Conservation (phyloP, 2,329 filamentous ascomycete genomes). For the Pezicula carpinea region DNA sequence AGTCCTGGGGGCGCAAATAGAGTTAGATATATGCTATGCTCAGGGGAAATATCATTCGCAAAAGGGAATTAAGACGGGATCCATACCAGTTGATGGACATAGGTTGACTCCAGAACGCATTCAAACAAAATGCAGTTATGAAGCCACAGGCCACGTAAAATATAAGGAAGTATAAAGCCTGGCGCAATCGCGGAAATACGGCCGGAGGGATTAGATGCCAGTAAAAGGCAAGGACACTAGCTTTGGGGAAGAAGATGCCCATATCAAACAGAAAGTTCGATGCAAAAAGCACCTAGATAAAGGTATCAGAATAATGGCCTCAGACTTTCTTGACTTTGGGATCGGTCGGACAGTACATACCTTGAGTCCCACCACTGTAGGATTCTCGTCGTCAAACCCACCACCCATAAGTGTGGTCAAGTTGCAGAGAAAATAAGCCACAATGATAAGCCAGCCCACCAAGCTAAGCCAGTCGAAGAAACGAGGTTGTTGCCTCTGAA, state of each 20-base stretch:
- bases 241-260: constrained; percentile 1
- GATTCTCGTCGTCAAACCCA: background rate
- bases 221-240: background rate
- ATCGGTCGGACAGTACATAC: background rate
- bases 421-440: background rate
- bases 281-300: background rate
- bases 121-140: background rate
- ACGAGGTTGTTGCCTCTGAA: background rate
- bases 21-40: too few species aligned
- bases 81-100: background rate
- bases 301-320: background rate
- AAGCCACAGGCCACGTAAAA: background rate
- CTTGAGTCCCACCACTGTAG: background rate
- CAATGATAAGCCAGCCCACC: background rate
- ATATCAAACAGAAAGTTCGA: constrained; percentile 1
- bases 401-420: background rate
- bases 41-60: too few species aligned
- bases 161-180: background rate
- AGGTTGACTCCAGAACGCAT: background rate
- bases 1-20: background rate
- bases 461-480: background rate
- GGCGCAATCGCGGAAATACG: background rate
- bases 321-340: background rate
- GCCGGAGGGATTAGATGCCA: background rate
- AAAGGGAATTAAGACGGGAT: too few species aligned